A percentile compares a stretch with the other conserved stretches of the same genome.
These are phyloP conservation scores for Boletellus deceptivus DNA, from an alignment of 1,284 basidiomycete species.

Conservation along the genomic window DNA sequence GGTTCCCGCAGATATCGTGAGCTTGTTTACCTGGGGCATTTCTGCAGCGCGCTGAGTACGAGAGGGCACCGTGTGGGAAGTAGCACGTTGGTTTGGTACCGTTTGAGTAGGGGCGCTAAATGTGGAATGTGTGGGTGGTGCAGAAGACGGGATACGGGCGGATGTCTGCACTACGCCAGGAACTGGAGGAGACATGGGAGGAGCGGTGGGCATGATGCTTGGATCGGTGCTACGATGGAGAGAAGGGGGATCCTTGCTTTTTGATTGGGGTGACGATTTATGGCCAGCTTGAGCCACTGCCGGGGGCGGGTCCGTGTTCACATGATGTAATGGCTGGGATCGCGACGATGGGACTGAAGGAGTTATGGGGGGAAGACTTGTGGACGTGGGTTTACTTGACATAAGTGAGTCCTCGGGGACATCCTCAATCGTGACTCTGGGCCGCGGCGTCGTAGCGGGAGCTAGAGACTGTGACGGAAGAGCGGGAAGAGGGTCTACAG, in stretches of 20 bases:
- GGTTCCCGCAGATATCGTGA: slow-evolving; percentile 5
- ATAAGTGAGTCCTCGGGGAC: slow-evolving; percentile 24
- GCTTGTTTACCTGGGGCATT: slow-evolving; percentile 22
- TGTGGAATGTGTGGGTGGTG: slow-evolving; percentile 23
- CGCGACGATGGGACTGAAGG: slow-evolving; percentile 7
- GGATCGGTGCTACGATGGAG: slow-evolving; percentile 13
- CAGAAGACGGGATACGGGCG: slow-evolving; percentile 22
- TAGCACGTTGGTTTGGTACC: slow-evolving; percentile 16
- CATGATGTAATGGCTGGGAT: slow-evolving; percentile 15
- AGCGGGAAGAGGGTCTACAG: slow-evolving; percentile 4
- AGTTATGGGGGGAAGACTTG: slow-evolving; percentile 1
- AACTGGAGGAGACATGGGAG: slow-evolving; percentile 24
- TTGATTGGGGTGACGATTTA: slow-evolving; percentile 25
- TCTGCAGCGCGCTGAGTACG: slow-evolving; percentile 23
- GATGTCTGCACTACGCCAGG: slow-evolving; percentile 2
- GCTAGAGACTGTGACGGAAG: slow-evolving; percentile 12
- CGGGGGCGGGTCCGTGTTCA: slow-evolving; percentile 1
- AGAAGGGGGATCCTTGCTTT: slow-evolving; percentile 17
- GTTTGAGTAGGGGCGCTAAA: slow-evolving; percentile 7
- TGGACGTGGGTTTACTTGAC: slow-evolving; percentile 11
- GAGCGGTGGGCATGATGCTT: slow-evolving; percentile 2
- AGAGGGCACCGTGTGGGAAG: slow-evolving; percentile 15
- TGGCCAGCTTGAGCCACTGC: slow-evolving; percentile 11
- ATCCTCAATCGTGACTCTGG: slow-evolving; percentile 33
- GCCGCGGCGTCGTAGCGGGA: slow-evolving; percentile 14